Conservation (phyloP, 2,329 filamentous ascomycete genomes). For the Exutisphaerella laricina region DNA sequence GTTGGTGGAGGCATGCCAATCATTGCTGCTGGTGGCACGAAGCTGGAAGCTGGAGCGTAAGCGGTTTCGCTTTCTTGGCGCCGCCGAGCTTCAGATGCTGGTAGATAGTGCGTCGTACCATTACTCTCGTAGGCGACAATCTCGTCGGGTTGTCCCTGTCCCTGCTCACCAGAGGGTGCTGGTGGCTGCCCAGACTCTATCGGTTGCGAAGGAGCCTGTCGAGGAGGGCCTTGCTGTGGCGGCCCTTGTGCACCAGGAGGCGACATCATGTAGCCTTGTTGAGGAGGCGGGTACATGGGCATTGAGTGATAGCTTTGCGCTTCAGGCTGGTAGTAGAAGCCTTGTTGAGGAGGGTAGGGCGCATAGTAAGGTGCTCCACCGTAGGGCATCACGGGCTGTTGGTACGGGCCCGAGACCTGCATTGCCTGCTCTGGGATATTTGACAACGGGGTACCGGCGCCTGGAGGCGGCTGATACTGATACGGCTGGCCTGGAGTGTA, state of each 20-base stretch:
- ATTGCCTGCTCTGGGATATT: slow-evolving; percentile 91
- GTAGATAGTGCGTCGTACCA: slow-evolving; percentile 87
- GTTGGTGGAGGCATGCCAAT: slow-evolving; percentile 29
- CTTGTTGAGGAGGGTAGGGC: slow-evolving; percentile 49
- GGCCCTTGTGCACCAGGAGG: slow-evolving; percentile 33
- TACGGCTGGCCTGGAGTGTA: slow-evolving; percentile 48
- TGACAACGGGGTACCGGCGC: slow-evolving; percentile 74
- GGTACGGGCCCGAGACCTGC: slow-evolving; percentile 84
- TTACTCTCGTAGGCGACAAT: slow-evolving; percentile 81
- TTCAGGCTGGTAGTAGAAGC: slow-evolving; percentile 62
- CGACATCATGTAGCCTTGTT: slow-evolving; percentile 31
- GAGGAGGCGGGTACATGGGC: slow-evolving; percentile 30
- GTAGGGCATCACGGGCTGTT: slow-evolving; percentile 59
- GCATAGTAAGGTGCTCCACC: slow-evolving; percentile 51
- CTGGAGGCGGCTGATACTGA: slow-evolving; percentile 63
- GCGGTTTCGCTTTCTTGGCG: slow-evolving; percentile 20
- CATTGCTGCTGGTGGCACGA: slow-evolving; percentile 32
- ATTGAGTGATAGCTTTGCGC: slow-evolving; percentile 24
- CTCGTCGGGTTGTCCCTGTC: slow-evolving; percentile 41
- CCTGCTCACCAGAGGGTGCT: too few relatives aligned
- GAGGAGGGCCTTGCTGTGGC: slow-evolving; percentile 19
- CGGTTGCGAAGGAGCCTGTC: slow-evolving; percentile 17
- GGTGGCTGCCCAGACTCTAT: slow-evolving; percentile 10
- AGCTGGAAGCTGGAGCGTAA: slow-evolving; percentile 33
- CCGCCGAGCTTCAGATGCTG: slow-evolving; percentile 28